These are phyloP conservation scores for barley (Hordeum vulgare) DNA, from an alignment of 176 grass and related monocot species.

Conservation along the genomic window MorexV3_pseudomolecules_assembly NC_058520.1:170997798-170998297, in stretches of 20 bases:
- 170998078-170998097: constrained; percentile 1
- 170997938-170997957: not conserved
- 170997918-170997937: not conserved
- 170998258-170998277: constrained; percentile 45
- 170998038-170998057: not conserved
- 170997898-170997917: not conserved
- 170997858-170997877: not conserved
- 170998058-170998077: not conserved
- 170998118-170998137: not conserved
- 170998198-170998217: not conserved
- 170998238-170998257: not conserved
- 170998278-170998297: constrained; percentile 65
- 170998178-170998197: not conserved
- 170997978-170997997: not conserved
- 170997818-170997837: not conserved
- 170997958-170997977: not conserved
- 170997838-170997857: not conserved
- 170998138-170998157: not conserved
- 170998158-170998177: not conserved
- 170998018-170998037: not conserved
- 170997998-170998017: not conserved
- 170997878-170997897: not conserved
- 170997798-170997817: not conserved
- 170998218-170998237: not conserved
- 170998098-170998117: not conserved